Evolutionary conservation across 352 stramenopile genomes (phyloP).

Genomic region (Pythium dissimile): DNA sequence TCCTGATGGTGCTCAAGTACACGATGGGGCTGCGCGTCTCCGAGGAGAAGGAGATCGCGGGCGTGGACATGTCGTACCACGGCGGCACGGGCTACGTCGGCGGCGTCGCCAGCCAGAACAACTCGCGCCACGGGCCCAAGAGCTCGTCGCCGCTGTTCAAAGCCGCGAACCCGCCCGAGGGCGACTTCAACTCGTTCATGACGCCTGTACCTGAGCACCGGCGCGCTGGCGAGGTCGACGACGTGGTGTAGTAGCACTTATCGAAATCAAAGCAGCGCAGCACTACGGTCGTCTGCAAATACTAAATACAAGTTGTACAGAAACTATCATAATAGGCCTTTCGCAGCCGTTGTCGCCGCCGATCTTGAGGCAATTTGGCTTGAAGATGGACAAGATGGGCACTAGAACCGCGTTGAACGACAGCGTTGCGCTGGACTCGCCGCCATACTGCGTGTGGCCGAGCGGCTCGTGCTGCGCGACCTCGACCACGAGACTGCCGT

Average conservation of each 20-base stretch:
- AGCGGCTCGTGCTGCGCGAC: constrained; percentile 27
- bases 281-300: background rate
- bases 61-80: constrained; percentile 78
- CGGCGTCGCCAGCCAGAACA: constrained; percentile 29
- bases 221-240: background rate
- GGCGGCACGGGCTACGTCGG: constrained; percentile 54
- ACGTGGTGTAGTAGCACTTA: constrained; percentile 18
- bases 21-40: constrained; percentile 70
- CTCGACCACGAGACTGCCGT: constrained; percentile 36
- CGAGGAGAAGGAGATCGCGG: constrained; percentile 74
- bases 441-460: constrained; percentile 22
- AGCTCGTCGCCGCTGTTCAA: constrained; percentile 29
- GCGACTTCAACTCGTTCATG: constrained; percentile 31
- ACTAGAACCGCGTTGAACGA: constrained; percentile 26
- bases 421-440: constrained; percentile 20
- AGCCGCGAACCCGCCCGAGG: constrained; percentile 28
- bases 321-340: too few species aligned
- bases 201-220: constrained; percentile 19
- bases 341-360: constrained; percentile 3
- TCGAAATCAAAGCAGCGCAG: too few species aligned
- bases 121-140: constrained; percentile 23
- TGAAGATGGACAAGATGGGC: constrained; percentile 23
- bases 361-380: constrained; percentile 14
- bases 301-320: too few species aligned
- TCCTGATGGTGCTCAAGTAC: constrained; percentile 67